Base-by-base conservation (phyloP, 75 land plant species). In the Selaginella tamariscina region DNA sequence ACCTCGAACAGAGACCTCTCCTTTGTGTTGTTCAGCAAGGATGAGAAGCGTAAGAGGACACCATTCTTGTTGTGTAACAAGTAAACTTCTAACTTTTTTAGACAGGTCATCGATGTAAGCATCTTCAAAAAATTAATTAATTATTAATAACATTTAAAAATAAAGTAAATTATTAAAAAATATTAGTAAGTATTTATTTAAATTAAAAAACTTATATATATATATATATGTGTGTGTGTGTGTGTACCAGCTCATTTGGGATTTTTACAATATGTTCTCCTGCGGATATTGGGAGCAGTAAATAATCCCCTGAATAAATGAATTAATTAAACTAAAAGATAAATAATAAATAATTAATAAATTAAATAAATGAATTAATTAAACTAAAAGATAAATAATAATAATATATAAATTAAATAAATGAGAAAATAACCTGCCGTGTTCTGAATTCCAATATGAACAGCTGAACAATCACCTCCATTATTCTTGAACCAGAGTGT, bases 31-130 rank as follows among this genome's bases (percentile, higher is more conserved):
- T 15, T 39, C 49, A 5, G 49, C 49, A 39, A 39, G 49, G 49
- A 39, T 39, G 49, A 39, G 49, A 39, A 39, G 49, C 49, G 49
- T 39, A 5, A 39, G 49, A 39, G 49, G 49, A 39, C 49, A 39
- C 49, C 49, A 39, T 5, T 39, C 49, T 5, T 39, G 15, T 15
- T 39, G 11, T 39, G 49, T 39, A n/a, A n/a, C n/a, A n/a, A n/a
- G n/a, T n/a, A n/a, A n/a, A n/a, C n/a, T n/a, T n/a, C n/a, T n/a
- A n/a, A n/a, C n/a, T n/a, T n/a, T n/a, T n/a, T n/a, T n/a, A n/a
- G n/a, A n/a, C n/a, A n/a, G n/a, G n/a, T n/a, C n/a, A n/a, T n/a
- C 49, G 49, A 39, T 39, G 15, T 5, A 5, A 39, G 15, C 49
- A 5, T 39, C 49, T 39, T 39, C 49, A 39, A 5, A 39, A 5